These are phyloP conservation scores for Fusarium sp. DNA, from an alignment of 2,329 filamentous ascomycete species.

Conservation along the genomic window DNA sequence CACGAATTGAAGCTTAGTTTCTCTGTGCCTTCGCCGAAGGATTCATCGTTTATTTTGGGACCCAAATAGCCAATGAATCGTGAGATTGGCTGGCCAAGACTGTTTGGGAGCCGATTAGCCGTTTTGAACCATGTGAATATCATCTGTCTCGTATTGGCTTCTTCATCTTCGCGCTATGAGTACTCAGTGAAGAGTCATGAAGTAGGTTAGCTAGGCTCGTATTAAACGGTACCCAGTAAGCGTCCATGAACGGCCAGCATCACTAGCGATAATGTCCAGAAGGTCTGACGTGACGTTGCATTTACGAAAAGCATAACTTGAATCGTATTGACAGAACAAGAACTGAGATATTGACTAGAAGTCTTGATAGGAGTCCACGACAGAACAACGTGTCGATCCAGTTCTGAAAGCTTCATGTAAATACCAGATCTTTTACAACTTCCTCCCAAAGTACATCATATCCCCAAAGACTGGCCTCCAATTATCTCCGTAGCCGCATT, in stretches of 20 bases:
- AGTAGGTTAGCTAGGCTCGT: neutral
- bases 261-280: neutral
- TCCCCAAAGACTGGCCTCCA: fast-evolving
- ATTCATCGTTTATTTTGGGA: neutral
- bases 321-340: neutral
- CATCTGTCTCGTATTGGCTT: neutral
- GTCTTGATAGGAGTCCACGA: too few species aligned
- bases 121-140: neutral
- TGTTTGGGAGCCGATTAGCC: neutral
- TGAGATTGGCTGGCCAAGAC: neutral
- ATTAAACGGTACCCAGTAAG: neutral
- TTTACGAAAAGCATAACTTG: neutral
- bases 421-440: too few species aligned
- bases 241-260: neutral
- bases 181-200: neutral
- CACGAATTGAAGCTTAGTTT: neutral
- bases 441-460: neutral
- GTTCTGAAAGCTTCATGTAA: too few species aligned
- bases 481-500: neutral
- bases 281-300: neutral
- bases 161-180: neutral
- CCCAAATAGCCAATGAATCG: neutral
- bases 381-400: too few species aligned
- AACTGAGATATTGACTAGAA: neutral
- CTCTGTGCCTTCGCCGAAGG: neutral